Evolutionary conservation across 495 filamentous ascomycete genomes (phyloP).

Genomic region (Penicillium verhagenii): DNA sequence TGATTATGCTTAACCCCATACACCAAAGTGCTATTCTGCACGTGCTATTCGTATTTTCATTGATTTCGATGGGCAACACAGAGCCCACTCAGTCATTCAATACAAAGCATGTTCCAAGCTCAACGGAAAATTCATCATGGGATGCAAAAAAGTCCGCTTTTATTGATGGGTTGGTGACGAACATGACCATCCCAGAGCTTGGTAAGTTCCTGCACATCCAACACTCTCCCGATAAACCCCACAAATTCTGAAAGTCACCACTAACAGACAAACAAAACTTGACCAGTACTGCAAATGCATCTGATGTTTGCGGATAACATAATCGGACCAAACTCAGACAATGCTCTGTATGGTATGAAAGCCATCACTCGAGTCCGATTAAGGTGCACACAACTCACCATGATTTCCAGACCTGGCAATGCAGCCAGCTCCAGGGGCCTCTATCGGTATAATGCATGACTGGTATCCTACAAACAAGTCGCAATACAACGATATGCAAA

Average conservation of each 20-base stretch:
- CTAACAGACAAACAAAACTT: no score
- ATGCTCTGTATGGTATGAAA: constrained; percentile 41
- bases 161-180: constrained; percentile 1
- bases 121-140: neutral
- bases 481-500: constrained; percentile 9
- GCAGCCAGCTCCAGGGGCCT: constrained; percentile 4
- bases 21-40: neutral
- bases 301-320: constrained; percentile 45
- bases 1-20: neutral
- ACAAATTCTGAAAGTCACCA: no score
- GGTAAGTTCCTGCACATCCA: neutral
- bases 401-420: constrained; percentile 6
- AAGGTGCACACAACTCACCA: neutral
- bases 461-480: constrained; percentile 13
- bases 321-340: constrained; percentile 37
- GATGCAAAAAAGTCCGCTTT: neutral
- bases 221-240: neutral
- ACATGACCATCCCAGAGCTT: constrained; percentile 10
- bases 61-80: neutral
- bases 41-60: neutral
- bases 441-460: constrained; percentile 11
- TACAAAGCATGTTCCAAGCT: neutral
- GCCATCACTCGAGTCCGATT: neutral
- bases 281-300: constrained; percentile 37
- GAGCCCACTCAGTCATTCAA: neutral